Conservation (phyloP, 768 basidiomycete species). For the Leccinum arenicola region DNA sequence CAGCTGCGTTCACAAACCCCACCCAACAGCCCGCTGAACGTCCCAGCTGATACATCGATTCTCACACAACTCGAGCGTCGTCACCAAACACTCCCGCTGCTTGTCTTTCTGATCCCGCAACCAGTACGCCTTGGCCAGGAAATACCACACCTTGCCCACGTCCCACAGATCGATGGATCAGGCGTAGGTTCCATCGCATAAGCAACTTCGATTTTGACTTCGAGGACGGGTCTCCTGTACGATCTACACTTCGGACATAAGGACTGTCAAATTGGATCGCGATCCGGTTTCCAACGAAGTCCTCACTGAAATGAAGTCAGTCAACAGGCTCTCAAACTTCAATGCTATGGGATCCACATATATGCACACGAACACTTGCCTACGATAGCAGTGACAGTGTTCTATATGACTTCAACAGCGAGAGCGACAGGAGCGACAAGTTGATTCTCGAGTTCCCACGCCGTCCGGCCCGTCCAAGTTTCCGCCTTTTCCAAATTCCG, state of each 20-base stretch:
- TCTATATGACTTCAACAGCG: constrained; percentile 67
- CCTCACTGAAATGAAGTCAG: constrained; percentile 17
- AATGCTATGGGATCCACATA: neutral
- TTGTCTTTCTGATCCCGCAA: constrained; percentile 67
- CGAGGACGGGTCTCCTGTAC: constrained; percentile 9
- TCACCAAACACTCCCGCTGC: constrained; percentile 71
- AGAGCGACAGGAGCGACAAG: constrained; percentile 59
- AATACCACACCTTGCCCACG: constrained; percentile 93
- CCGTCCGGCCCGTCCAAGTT: constrained; percentile 34
- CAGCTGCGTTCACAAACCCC: constrained; percentile 46
- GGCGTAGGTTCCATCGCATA: constrained; percentile 2
- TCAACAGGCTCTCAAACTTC: neutral
- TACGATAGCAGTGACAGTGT: constrained; percentile 63
- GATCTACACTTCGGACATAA: constrained; percentile 9
- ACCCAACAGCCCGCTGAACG: constrained; percentile 59
- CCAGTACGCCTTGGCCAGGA: constrained; percentile 77
- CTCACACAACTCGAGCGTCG: constrained; percentile 64
- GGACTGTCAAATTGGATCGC: constrained; percentile 11
- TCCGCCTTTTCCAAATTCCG: constrained; percentile 51
- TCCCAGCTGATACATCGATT: constrained; percentile 58
- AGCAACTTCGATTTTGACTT: constrained; percentile 7
- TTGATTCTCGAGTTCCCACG: constrained; percentile 38
- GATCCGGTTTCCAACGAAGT: constrained; percentile 30
- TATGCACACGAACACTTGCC: constrained; percentile 39
- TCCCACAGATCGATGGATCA: constrained; percentile 53